These are phyloP conservation scores for Rauvolfia tetraphylla DNA, from an alignment of 257 asterid genomes.

Conservation along the genomic window DNA sequence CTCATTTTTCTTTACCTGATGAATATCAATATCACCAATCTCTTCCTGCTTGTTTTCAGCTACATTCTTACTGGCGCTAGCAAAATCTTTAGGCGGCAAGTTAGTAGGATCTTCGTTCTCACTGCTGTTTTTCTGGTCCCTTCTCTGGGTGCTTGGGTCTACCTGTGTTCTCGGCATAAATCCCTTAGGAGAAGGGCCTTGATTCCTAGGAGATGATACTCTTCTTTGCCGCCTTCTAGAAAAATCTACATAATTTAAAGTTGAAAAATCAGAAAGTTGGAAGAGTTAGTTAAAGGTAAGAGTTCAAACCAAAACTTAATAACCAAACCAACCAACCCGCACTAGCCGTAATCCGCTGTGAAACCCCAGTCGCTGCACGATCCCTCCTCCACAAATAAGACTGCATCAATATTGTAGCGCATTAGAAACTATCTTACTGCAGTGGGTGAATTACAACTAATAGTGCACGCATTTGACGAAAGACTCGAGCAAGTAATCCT, in stretches of 20 bases:
- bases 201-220: constrained; percentile 44
- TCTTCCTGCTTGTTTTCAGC: constrained; percentile 36
- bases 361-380: constrained; percentile 27
- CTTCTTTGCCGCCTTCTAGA: constrained; percentile 63
- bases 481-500: not conserved
- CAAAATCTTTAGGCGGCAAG: constrained; percentile 39
- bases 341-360: constrained; percentile 59
- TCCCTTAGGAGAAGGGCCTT: constrained; percentile 60
- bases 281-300: constrained; percentile 9
- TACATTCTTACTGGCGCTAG: constrained; percentile 28
- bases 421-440: not conserved
- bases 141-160: constrained; percentile 56
- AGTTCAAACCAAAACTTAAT: constrained; percentile 7
- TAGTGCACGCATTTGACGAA: not conserved
- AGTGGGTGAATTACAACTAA: not conserved
- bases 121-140: constrained; percentile 50
- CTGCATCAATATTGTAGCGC: constrained; percentile 39
- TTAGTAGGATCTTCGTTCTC: constrained; percentile 39
- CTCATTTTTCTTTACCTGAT: constrained; percentile 27
- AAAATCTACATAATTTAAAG: constrained; percentile 48
- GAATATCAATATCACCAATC: constrained; percentile 22
- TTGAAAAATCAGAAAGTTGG: not conserved
- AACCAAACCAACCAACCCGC: constrained; percentile 55
- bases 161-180: constrained; percentile 59
- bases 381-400: constrained; percentile 43